Base-by-base conservation (phyloP, 2,329 filamentous ascomycete genomes). In the Verticillium zaregamsianum region DNA sequence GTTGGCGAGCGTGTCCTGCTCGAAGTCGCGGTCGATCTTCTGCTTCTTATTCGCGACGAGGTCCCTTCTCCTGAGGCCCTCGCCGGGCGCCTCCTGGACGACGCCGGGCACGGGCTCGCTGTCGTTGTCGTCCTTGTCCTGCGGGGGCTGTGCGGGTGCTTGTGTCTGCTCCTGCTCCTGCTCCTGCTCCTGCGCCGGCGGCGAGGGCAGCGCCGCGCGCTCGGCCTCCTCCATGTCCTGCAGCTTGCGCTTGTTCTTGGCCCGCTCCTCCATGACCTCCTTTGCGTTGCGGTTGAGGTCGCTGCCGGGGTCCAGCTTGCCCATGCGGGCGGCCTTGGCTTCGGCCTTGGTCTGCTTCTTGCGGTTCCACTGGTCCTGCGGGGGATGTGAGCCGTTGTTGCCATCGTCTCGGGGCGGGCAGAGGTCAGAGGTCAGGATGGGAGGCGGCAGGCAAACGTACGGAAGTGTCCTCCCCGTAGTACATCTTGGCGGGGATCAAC, bases 291-390 rank as follows among this genome's bases (percentile, higher is more conserved):
- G 81, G 80, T 96, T 95, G 67, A 84, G 74, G 65, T 90, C 88
- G 71, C 92, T 93, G 67, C 94, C 92, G 31, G 95, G 93, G 70
- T 98, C 92, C 49, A 98, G 84, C 79, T 97, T 98, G 63, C 90
- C 92, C 72, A 89, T 86, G 78, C 93, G 93, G 61, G 92, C 91
- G 67, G 90, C 88, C 65, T 87, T 86, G 63, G 91, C 91, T 76
- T 97, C 86, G 75, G 92, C 90, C 74, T 96, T 97, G 58, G 92
- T 94, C 79, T 98, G 93, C 81, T 98, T 98, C 79, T 95, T 96
- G 72, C 90, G 90, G 89, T 88, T 74, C 92, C 93, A 96, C 88
- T 97, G 92, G 70, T 95, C 90, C 92, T 96, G 71, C 65, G 67
- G 58, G 25, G 45, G 5, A 33, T 59, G 45, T 54, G 45, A 54